Conservation (phyloP, 345 rosid genomes). For the Sonneratia caseolaris region DNA sequence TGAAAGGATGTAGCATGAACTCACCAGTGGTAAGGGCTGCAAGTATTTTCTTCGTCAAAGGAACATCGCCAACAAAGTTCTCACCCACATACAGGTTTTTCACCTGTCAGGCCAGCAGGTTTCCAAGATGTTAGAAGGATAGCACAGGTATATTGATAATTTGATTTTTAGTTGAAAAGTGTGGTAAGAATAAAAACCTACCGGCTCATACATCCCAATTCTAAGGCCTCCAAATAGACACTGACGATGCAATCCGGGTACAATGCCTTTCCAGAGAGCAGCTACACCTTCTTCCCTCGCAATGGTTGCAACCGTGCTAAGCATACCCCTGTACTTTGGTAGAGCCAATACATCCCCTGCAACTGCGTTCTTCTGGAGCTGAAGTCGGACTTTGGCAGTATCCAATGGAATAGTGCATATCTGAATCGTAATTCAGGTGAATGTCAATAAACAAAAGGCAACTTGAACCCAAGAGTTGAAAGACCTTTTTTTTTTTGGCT, state of each 20-base stretch:
- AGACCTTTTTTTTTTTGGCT: too few species aligned
- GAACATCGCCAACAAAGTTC: conserved; percentile 91
- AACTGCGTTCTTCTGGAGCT: conserved; percentile 72
- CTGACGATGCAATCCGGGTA: conserved; percentile 95
- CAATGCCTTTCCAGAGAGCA: conserved; percentile 91
- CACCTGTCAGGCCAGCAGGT: conserved; percentile 39
- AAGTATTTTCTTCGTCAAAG: conserved; percentile 85
- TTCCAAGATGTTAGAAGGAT: too few species aligned
- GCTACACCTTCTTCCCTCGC: conserved; percentile 88
- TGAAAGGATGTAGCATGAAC: conserved; percentile 8
- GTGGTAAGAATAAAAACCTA: conserved; percentile 28
- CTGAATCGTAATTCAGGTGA: conserved; percentile 28
- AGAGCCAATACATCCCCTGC: conserved; percentile 43
- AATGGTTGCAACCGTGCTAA: conserved; percentile 88
- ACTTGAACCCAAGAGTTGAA: too few species aligned
- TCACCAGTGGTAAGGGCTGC: conserved; percentile 98
- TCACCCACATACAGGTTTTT: conserved; percentile 73
- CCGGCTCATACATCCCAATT: conserved; percentile 96
- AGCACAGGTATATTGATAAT: too few species aligned
- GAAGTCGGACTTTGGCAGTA: conserved; percentile 98
- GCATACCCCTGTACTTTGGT: conserved; percentile 79
- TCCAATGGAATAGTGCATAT: conserved; percentile 93
- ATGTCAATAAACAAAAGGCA: background rate
- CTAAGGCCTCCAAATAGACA: conserved; percentile 91
- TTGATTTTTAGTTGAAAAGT: too few species aligned